Evolutionary conservation across 2,329 filamentous ascomycete species (phyloP).

Genomic region (Pseudocercospora macadamiae): DNA sequence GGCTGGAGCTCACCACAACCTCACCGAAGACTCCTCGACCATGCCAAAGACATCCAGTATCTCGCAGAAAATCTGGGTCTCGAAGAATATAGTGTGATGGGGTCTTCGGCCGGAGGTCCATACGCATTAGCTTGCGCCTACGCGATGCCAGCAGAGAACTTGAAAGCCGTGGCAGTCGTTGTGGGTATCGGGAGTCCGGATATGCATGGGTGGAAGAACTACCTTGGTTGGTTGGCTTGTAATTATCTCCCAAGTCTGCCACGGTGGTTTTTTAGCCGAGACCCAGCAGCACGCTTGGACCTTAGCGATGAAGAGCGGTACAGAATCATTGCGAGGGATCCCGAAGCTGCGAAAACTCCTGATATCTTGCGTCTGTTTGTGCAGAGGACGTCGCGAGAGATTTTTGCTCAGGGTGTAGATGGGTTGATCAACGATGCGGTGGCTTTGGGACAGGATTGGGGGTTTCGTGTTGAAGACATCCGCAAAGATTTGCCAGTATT

Average conservation of each 20-base stretch:
- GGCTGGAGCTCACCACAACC: constrained; percentile 48
- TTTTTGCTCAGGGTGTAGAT: not conserved
- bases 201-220: not conserved
- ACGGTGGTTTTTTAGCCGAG: not conserved
- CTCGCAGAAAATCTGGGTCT: constrained; percentile 48
- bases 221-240: not conserved
- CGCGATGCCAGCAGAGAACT: constrained; percentile 36
- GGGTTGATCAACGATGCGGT: not conserved
- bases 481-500: too few relatives aligned
- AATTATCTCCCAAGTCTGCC: not conserved
- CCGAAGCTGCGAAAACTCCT: too few relatives aligned
- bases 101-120: constrained; percentile 52
- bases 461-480: not conserved
- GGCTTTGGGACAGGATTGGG: not conserved
- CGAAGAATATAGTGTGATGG: constrained; percentile 48
- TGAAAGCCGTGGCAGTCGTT: constrained; percentile 8
- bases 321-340: too few relatives aligned
- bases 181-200: not conserved
- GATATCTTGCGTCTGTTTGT: not conserved
- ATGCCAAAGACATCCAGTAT: constrained; percentile 47
- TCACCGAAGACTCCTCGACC: constrained; percentile 44
- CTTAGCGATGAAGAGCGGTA: not conserved
- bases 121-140: constrained; percentile 53
- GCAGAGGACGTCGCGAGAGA: not conserved
- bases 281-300: not conserved